Conservation (phyloP, 164 flowering plant genomes). For the Platanus orientalis region DNA sequence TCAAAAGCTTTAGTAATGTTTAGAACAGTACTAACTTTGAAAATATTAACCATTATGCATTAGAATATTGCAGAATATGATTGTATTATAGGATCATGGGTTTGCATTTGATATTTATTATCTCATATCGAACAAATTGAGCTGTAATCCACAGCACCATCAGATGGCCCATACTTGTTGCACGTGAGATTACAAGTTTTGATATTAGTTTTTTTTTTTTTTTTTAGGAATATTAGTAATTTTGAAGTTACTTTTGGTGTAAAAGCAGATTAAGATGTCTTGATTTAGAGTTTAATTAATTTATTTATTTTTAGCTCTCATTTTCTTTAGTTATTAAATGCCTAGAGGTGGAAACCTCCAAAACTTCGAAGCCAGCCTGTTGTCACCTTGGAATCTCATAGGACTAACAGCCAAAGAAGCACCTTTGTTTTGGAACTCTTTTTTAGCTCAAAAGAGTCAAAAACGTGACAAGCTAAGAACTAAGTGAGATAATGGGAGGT, state of each 20-base stretch:
- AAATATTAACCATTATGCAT: background rate
- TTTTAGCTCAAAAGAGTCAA: conserved; percentile 7
- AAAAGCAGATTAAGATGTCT: background rate
- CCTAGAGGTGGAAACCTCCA: conserved; percentile 13
- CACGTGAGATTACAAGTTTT: too few relatives aligned
- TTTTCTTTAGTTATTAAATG: conserved; percentile 1
- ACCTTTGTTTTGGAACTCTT: conserved; percentile 14
- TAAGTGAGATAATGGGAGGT: conserved; percentile 13
- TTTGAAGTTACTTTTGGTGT: background rate
- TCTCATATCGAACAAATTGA: too few relatives aligned
- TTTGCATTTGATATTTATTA: too few relatives aligned
- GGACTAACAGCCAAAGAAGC: conserved; percentile 13
- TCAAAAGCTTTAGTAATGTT: background rate
- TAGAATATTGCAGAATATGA: background rate
- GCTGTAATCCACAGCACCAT: too few relatives aligned
- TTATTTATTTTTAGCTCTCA: background rate
- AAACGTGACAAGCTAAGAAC: conserved; percentile 3
- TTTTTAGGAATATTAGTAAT: too few relatives aligned
- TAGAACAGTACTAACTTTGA: conserved; percentile 1
- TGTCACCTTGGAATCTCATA: conserved; percentile 7
- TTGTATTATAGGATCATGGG: too few relatives aligned
- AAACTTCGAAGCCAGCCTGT: conserved; percentile 5
- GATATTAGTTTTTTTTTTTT: too few relatives aligned
- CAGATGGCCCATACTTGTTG: too few relatives aligned
- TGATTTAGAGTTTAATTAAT: conserved; percentile 11